A percentile compares a stretch with the other conserved stretches of the same genome.
Conservation (phyloP, 2,329 filamentous ascomycete species). For the Proliferodiscus dingleyae region DNA sequence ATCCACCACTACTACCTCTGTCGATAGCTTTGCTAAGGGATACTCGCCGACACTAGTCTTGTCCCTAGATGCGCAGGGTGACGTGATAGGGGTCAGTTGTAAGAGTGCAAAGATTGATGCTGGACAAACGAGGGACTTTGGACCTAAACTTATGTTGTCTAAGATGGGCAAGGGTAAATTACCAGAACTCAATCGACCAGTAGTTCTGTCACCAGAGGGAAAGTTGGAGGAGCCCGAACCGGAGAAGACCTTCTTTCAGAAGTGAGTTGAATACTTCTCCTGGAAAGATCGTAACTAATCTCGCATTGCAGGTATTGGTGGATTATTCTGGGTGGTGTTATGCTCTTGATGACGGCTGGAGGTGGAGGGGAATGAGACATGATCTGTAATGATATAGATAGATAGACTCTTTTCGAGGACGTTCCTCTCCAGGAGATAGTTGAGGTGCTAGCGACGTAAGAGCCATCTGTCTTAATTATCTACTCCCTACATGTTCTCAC, state of each 20-base stretch:
- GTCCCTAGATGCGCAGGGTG: constrained; percentile 42
- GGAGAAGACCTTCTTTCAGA: constrained; percentile 63
- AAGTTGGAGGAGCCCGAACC: constrained; percentile 49
- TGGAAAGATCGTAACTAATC: constrained; percentile 1
- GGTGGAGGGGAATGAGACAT: constrained; percentile 47
- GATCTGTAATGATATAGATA: not conserved
- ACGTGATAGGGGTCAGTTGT: constrained; percentile 46
- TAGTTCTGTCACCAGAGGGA: constrained; percentile 57
- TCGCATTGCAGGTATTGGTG: constrained; percentile 51
- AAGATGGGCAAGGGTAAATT: constrained; percentile 45
- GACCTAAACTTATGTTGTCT: constrained; percentile 51
- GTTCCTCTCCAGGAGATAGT: too few species aligned
- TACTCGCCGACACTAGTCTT: constrained; percentile 54
- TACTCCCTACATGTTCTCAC: too few species aligned
- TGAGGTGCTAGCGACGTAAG: too few species aligned
- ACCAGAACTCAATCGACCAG: constrained; percentile 58
- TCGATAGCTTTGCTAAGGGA: constrained; percentile 56
- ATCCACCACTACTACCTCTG: constrained; percentile 51
- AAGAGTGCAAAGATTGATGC: constrained; percentile 58
- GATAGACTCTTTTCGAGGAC: too few species aligned
- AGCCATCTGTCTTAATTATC: too few species aligned
- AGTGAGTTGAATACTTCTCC: constrained; percentile 43
- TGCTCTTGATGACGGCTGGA: constrained; percentile 50
- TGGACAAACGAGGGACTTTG: constrained; percentile 60
- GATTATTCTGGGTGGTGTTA: constrained; percentile 48